Conservation (phyloP, 768 basidiomycete genomes). For the Mycena latifolia region DNA sequence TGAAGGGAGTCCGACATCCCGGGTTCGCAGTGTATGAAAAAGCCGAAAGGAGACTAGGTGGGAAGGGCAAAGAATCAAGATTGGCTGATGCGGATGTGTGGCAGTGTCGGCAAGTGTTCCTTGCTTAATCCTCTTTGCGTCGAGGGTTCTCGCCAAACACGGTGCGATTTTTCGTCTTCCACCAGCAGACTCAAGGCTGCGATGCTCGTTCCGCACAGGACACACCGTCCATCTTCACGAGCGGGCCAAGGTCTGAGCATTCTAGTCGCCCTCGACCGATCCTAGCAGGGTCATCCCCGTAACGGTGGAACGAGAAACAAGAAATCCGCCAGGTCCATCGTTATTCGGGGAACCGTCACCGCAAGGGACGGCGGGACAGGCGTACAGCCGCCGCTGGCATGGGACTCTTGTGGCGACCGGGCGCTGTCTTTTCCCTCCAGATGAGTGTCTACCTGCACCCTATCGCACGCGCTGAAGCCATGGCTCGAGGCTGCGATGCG, state of each 20-base stretch:
- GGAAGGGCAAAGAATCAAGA: too few species aligned
- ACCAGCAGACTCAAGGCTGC: conserved; percentile 55
- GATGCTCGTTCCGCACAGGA: conserved; percentile 53
- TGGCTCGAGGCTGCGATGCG: background rate
- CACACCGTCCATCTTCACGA: conserved; percentile 42
- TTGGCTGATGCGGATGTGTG: too few species aligned
- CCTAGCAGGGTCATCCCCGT: conserved; percentile 45
- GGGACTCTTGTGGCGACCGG: conserved; percentile 48
- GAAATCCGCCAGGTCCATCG: conserved; percentile 38
- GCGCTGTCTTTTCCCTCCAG: conserved; percentile 24
- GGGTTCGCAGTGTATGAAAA: too few species aligned
- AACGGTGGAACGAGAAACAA: conserved; percentile 45
- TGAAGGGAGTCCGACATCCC: too few species aligned
- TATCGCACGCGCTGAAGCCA: conserved; percentile 19
- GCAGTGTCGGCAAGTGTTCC: too few species aligned
- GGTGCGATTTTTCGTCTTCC: too few species aligned
- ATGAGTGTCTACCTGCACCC: conserved; percentile 1
- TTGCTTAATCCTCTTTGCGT: too few species aligned
- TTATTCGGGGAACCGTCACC: background rate
- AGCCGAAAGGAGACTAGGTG: too few species aligned
- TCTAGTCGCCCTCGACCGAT: conserved; percentile 43
- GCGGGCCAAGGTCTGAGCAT: conserved; percentile 57
- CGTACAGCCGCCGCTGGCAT: conserved; percentile 26
- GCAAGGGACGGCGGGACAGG: background rate
- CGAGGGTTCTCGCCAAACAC: too few species aligned